Evolutionary conservation across 2,329 filamentous ascomycete genomes (phyloP), one percentile per base, ranked within the genome.

Genomic region (Lasiodiplodia theobromae): DNA sequence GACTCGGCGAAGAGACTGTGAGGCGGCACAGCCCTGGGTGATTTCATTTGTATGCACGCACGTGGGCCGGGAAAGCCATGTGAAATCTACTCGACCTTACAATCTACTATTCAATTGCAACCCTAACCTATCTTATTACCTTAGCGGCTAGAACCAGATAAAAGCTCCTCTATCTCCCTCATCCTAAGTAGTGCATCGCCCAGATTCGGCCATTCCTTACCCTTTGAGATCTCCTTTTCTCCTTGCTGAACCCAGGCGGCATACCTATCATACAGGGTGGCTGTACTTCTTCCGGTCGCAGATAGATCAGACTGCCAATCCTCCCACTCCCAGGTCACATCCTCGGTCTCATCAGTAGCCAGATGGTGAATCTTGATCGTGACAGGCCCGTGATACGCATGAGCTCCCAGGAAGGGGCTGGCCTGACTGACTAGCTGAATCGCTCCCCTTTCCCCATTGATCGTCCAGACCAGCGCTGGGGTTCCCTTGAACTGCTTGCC

Each of bases 161-260:
- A 51, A 3, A 71, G 74, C 70, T 73, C 74, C 64, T 84, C 81
- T 34, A 87, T 69, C 76, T 86, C 79, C 72, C 80, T 76, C 73
- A 86, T 85, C n/a, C 86, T 77, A 71, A 74, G 74, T 3, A 85
- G 71, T 0, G 85, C 86, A 67, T 81, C 78, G 0, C 75, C 75
- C 70, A 86, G 81, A 0, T 78, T 79, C 5, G 79, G 74, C 70
- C 78, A 80, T 56, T 67, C 67, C 49, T 68, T 70, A 18, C 69
- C 72, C n/a, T 68, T 66, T 56, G 10, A 8, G 51, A 69, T n/a
- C 10, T 71, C 54, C 3, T 65, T 49, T 2, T 66, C 66, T 8
- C 71, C 73, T 62, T 65, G 53, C 70, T 70, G 73, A 44, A 71
- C 70, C 70, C 67, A 76, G 63, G 73, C 72, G 51, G 72, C 74